Percentiles rank a stretch among this genome's conserved stretches.
These are phyloP conservation scores for Chlamydomonas sphaeroides DNA, from an alignment of 139 green algal species.

Conservation along the genomic window DNA sequence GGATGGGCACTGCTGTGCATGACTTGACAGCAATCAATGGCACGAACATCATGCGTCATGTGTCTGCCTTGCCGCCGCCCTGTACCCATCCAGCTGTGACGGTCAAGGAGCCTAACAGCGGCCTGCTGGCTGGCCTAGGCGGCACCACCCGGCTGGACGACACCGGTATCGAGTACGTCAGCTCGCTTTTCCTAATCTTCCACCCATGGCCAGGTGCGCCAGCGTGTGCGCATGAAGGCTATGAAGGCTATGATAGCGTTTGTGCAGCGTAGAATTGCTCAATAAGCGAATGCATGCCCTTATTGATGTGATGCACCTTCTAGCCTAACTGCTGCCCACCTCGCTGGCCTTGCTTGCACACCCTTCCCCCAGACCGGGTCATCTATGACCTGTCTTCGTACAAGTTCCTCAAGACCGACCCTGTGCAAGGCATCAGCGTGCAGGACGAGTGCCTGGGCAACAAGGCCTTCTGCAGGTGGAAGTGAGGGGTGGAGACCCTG, in stretches of 20 bases:
- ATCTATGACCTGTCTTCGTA: background rate
- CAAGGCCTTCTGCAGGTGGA: conserved; percentile 3
- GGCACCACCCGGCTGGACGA: conserved; percentile 10
- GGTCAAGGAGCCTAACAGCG: background rate
- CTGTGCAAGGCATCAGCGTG: background rate
- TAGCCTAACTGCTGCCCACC: background rate
- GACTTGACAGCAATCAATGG: too few relatives aligned
- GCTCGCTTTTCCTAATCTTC: conserved; percentile 12
- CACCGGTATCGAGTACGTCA: conserved; percentile 11
- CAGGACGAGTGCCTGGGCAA: conserved; percentile 11
- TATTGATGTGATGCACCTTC: too few relatives aligned
- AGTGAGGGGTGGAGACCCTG: too few relatives aligned
- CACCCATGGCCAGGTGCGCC: conserved; percentile 1
- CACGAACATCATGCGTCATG: too few relatives aligned
- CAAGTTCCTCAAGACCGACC: background rate
- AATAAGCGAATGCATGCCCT: too few relatives aligned
- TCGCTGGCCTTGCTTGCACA: too few relatives aligned
- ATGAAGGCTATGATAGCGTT: background rate
- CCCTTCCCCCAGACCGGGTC: background rate
- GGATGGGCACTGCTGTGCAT: too few relatives aligned
- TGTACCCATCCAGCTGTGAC: too few relatives aligned
- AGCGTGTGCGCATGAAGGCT: background rate
- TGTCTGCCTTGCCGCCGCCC: too few relatives aligned
- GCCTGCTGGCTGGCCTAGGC: background rate
- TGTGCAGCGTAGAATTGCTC: background rate